phyloP scores from a whole-genome alignment of 805 yeast species.

The Blastobotrys americana region DNA sequence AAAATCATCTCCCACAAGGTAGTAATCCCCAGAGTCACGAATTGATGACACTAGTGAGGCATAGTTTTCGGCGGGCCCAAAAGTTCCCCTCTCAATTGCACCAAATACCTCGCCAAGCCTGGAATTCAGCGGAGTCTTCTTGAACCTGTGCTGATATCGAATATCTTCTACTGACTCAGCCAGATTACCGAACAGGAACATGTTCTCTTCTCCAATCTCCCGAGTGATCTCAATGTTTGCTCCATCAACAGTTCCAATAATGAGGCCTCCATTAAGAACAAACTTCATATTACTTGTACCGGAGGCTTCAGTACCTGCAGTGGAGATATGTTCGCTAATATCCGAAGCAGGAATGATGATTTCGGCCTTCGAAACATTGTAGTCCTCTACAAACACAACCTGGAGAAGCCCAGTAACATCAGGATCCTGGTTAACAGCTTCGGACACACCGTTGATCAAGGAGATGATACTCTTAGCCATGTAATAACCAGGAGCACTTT shows the following conservation, averaged over 20 bases:
- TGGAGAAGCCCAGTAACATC: conserved; percentile 71
- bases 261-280: conserved; percentile 87
- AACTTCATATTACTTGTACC: conserved; percentile 97
- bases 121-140: conserved; percentile 52
- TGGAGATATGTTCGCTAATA: conserved; percentile 86
- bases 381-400: conserved; percentile 85
- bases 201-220: conserved; percentile 88
- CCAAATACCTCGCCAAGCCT: conserved; percentile 55
- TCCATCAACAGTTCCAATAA: conserved; percentile 94
- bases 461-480: conserved; percentile 90
- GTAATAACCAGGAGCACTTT: conserved; percentile 96
- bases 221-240: conserved; percentile 93
- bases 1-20: conserved; percentile 83
- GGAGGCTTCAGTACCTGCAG: conserved; percentile 96
- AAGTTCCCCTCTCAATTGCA: conserved; percentile 58
- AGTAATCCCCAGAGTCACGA: conserved; percentile 70
- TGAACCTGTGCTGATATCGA: conserved; percentile 64
- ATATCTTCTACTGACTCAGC: conserved; percentile 85
- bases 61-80: conserved; percentile 61
- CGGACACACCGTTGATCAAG: conserved; percentile 72
- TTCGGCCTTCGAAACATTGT: conserved; percentile 91
- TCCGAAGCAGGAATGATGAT: conserved; percentile 85
- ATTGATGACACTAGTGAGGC: conserved; percentile 62
- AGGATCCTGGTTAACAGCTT: conserved; percentile 69
- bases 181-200: conserved; percentile 84